phyloP scores from a whole-genome alignment of 2,329 filamentous ascomycete species.

The Phyllosticta capitalensis region DNA sequence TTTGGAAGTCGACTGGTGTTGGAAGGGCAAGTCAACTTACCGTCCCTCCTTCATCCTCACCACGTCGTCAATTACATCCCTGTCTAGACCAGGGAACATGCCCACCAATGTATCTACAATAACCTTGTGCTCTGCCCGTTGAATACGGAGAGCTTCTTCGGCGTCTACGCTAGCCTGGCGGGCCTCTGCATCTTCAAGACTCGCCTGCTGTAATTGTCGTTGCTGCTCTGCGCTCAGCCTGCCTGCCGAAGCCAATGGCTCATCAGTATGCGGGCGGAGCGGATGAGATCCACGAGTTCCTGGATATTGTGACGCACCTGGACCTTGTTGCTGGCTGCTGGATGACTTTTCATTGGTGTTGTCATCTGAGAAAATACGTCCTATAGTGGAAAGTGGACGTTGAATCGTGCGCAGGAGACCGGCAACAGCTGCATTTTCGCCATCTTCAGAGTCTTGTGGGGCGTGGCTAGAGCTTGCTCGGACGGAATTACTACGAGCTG shows the following conservation, averaged over 20 bases:
- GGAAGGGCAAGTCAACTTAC: conserved; percentile 43
- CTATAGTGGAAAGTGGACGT: conserved; percentile 80
- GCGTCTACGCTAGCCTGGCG: conserved; percentile 83
- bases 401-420: conserved; percentile 86
- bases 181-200: conserved; percentile 79
- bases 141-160: conserved; percentile 75
- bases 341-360: conserved; percentile 18
- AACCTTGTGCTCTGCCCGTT: conserved; percentile 75
- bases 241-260: conserved; percentile 7
- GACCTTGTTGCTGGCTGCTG: neutral
- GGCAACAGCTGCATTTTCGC: conserved; percentile 65
- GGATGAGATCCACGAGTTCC: neutral
- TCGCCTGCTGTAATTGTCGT: conserved; percentile 28
- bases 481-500: conserved; percentile 45
- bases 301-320: neutral
- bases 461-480: conserved; percentile 13
- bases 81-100: conserved; percentile 95
- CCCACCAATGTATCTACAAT: conserved; percentile 88
- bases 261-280: neutral
- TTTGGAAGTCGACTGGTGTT: neutral
- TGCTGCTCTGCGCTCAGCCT: conserved; percentile 16
- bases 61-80: conserved; percentile 92
- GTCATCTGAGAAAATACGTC: conserved; percentile 83
- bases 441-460: conserved; percentile 43
- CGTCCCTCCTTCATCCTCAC: conserved; percentile 91